phyloP scores from a whole-genome alignment of 768 basidiomycete species.

The Rhizopogon vulgaris region DNA sequence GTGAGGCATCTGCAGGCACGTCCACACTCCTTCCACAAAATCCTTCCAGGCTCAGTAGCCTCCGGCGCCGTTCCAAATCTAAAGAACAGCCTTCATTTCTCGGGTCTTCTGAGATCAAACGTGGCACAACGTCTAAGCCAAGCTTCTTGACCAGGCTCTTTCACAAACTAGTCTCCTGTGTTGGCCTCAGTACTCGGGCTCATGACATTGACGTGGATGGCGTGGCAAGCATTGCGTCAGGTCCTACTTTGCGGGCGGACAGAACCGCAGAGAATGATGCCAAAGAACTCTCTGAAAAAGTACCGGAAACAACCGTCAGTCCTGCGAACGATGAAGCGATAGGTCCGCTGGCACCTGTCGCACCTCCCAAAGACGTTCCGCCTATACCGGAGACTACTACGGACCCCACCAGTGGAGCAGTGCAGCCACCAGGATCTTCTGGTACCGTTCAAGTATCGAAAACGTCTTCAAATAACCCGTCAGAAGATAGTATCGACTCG shows the following conservation, averaged over 20 bases:
- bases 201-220: slow-evolving; percentile 33
- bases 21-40: not conserved
- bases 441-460: not conserved
- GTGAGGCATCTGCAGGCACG: not conserved
- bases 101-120: not conserved
- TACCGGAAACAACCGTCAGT: not conserved
- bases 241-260: slow-evolving; percentile 9
- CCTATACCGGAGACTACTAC: slow-evolving; percentile 71
- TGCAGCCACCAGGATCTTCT: slow-evolving; percentile 77
- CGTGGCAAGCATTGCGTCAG: not conserved
- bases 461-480: not conserved
- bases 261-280: not conserved
- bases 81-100: not conserved
- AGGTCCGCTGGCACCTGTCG: slow-evolving; percentile 26
- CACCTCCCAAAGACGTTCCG: slow-evolving; percentile 34
- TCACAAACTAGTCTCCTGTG: slow-evolving; percentile 50
- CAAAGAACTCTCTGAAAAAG: slow-evolving; percentile 9
- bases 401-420: slow-evolving; percentile 77
- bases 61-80: not conserved
- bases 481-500: slow-evolving; percentile 36
- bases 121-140: slow-evolving; percentile 20
- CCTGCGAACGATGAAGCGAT: not conserved
- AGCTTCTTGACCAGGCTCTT: slow-evolving; percentile 48
- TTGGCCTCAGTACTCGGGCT: slow-evolving; percentile 36
- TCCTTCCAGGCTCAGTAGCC: not conserved